Evolutionary conservation across 2,329 filamentous ascomycete species (phyloP).

Genomic region (Neofusicoccum parvum): DNA sequence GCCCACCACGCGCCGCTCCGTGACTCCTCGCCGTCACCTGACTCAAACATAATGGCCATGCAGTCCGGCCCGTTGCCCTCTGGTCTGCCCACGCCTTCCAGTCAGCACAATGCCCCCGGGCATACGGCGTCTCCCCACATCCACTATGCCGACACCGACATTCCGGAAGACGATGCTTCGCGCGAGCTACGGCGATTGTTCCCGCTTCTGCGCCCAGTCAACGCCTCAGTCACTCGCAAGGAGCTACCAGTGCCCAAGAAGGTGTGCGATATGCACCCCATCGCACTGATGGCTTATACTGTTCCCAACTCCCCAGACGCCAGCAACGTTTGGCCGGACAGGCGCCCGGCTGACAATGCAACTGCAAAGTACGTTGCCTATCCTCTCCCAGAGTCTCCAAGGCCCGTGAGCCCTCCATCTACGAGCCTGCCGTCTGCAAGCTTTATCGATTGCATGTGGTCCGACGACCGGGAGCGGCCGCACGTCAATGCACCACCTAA

Average conservation of each 20-base stretch:
- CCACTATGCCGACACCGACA: neutral
- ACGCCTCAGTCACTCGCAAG: too few relatives aligned
- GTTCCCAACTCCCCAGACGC: neutral
- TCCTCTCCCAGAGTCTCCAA: neutral
- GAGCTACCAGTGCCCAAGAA: neutral
- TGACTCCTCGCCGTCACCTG: too few relatives aligned
- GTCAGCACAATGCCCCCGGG: too few relatives aligned
- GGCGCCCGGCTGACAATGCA: neutral
- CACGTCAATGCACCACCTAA: neutral
- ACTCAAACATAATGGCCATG: too few relatives aligned
- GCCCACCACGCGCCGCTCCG: too few relatives aligned
- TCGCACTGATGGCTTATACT: neutral
- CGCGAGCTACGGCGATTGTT: neutral
- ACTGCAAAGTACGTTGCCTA: neutral
- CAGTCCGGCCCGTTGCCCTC: too few relatives aligned
- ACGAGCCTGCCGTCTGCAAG: too few relatives aligned
- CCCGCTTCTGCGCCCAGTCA: neutral
- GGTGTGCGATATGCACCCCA: neutral
- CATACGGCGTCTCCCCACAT: neutral
- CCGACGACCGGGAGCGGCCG: neutral
- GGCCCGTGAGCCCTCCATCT: too few relatives aligned
- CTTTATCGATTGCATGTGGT: neutral
- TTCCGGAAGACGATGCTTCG: neutral
- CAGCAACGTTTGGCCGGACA: constrained; percentile 1
- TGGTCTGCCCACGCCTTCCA: too few relatives aligned